phyloP scores from a whole-genome alignment of 345 rosid species.

The Ceriops zippeliana region DNA sequence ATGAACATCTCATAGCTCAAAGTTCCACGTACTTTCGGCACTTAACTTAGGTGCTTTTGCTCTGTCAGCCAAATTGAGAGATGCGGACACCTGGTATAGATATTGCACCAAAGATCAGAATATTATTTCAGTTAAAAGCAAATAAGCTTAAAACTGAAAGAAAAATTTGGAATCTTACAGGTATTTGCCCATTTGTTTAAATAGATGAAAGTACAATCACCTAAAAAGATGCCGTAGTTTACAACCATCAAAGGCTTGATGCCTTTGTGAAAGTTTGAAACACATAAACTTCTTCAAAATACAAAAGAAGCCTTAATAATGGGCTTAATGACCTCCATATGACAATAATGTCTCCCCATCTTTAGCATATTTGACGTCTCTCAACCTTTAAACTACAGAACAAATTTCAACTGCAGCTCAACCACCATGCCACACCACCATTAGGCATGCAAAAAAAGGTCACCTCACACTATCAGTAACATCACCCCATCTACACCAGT shows the following conservation, averaged over 20 bases:
- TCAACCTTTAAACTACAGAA: too few relatives aligned
- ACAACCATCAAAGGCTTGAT: background rate
- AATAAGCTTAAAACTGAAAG: background rate
- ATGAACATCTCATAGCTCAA: slow-evolving; percentile 45
- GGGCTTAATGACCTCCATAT: too few relatives aligned
- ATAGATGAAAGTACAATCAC: background rate
- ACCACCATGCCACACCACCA: too few relatives aligned
- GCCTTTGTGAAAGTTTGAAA: too few relatives aligned
- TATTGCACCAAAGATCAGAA: slow-evolving; percentile 2
- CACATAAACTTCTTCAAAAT: too few relatives aligned
- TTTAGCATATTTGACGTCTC: too few relatives aligned
- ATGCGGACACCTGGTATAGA: slow-evolving; percentile 50
- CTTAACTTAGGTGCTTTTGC: slow-evolving; percentile 55
- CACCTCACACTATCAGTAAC: too few relatives aligned
- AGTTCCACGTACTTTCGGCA: slow-evolving; percentile 77
- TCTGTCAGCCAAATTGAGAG: slow-evolving; percentile 67
- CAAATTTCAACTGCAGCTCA: too few relatives aligned
- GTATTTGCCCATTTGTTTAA: background rate
- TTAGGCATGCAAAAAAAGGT: too few relatives aligned
- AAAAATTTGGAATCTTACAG: background rate
- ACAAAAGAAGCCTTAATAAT: too few relatives aligned
- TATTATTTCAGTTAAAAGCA: background rate
- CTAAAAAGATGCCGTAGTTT: background rate
- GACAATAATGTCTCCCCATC: too few relatives aligned
- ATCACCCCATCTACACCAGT: too few relatives aligned